Conservation (phyloP, 208 protist genomes). For the Tritrichomonas foetus region DNA sequence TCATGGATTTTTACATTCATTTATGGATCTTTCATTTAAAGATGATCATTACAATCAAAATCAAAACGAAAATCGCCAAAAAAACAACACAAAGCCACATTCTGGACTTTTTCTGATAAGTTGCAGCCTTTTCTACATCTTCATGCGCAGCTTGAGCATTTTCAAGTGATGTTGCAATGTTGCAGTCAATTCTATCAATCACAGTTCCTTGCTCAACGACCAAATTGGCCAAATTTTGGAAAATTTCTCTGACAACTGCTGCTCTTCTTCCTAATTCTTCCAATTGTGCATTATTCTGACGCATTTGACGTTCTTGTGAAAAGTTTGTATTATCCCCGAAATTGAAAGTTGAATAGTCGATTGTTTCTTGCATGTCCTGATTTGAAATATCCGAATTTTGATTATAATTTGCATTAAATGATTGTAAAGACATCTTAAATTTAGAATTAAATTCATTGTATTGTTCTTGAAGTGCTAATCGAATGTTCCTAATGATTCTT, state of each 20-base stretch:
- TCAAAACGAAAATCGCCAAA: neutral
- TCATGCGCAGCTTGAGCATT: neutral
- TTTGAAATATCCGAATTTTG: neutral
- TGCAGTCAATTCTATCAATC: slow-evolving; percentile 26
- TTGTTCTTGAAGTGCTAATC: too few relatives aligned
- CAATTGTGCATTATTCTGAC: neutral
- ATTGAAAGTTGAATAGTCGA: neutral
- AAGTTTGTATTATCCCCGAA: neutral
- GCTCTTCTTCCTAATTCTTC: neutral
- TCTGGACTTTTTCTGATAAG: neutral
- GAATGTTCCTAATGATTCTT: too few relatives aligned
- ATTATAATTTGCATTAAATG: too few relatives aligned
- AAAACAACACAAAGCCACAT: neutral
- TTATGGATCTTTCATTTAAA: too few relatives aligned
- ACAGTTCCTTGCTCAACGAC: neutral
- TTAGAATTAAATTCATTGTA: too few relatives aligned
- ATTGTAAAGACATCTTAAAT: too few relatives aligned
- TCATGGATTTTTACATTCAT: too few relatives aligned
- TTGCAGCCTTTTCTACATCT: neutral
- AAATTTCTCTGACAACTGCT: neutral
- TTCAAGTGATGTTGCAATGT: neutral
- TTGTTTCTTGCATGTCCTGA: neutral
- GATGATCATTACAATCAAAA: neutral
- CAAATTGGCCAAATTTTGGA: neutral
- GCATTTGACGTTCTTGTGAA: neutral